A percentile compares a stretch with the other conserved stretches of the same genome.
Conservation (phyloP, 495 filamentous ascomycete genomes). For the Hypoxylon fragiforme region DNA sequence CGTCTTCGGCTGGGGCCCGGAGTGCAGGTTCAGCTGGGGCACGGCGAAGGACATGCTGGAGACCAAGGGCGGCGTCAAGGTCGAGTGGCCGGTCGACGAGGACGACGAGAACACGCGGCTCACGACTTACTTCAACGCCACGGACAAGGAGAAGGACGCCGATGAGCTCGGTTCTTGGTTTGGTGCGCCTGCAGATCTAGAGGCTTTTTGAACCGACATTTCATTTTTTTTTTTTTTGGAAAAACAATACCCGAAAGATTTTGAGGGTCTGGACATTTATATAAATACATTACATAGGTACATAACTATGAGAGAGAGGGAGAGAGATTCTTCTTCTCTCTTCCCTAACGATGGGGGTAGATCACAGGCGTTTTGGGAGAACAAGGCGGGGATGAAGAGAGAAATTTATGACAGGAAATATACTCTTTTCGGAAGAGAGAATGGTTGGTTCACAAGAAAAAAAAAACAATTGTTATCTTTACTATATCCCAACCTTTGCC, state of each 20-base stretch:
- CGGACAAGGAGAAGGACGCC: slow-evolving; percentile 45
- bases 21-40: slow-evolving; percentile 93
- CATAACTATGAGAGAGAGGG: too few species aligned
- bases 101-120: slow-evolving; percentile 66
- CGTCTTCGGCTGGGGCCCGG: slow-evolving; percentile 91
- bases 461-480: too few species aligned
- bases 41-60: slow-evolving; percentile 94
- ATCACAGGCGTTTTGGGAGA: slow-evolving; percentile 29
- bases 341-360: background rate
- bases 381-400: too few species aligned
- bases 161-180: slow-evolving; percentile 67
- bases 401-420: too few species aligned
- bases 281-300: too few species aligned
- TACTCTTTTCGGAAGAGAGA: too few species aligned
- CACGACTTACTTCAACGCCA: slow-evolving; percentile 68
- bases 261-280: too few species aligned
- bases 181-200: slow-evolving; percentile 59
- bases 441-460: too few species aligned
- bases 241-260: too few species aligned
- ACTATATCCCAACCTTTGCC: slow-evolving; percentile 34
- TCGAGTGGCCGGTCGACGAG: slow-evolving; percentile 83
- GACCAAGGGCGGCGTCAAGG: slow-evolving; percentile 58
- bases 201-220: slow-evolving; percentile 61
- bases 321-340: too few species aligned
- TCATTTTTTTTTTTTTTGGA: too few species aligned